These are phyloP conservation scores for Erysimum cheiranthoides DNA, from an alignment of 345 rosid species.

Conservation along the genomic window DNA sequence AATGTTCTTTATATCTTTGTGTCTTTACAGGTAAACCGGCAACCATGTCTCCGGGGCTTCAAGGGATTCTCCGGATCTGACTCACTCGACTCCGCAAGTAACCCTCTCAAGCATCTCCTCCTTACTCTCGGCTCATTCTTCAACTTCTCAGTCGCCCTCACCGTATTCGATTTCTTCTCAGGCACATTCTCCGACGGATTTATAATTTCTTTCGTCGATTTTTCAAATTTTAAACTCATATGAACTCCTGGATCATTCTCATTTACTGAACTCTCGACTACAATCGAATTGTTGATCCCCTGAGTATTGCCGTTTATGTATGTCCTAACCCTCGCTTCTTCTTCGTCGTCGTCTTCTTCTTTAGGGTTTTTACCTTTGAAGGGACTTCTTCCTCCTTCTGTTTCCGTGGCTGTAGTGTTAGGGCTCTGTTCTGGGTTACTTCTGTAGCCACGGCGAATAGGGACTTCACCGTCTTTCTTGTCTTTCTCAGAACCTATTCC, in stretches of 20 bases:
- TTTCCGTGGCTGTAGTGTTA: conserved; percentile 61
- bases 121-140: conserved; percentile 62
- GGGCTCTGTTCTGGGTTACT: conserved; percentile 65
- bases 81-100: conserved; percentile 76
- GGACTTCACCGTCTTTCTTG: conserved; percentile 57
- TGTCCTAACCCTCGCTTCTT: conserved; percentile 45
- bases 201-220: neutral
- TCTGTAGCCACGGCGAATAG: conserved; percentile 67
- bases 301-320: conserved; percentile 74
- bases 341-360: conserved; percentile 47
- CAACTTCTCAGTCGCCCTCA: conserved; percentile 56
- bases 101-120: conserved; percentile 81
- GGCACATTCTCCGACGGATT: conserved; percentile 32
- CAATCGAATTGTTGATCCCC: conserved; percentile 68
- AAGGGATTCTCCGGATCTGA: conserved; percentile 67
- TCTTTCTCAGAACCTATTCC: conserved; percentile 53
- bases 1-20: conserved; percentile 53
- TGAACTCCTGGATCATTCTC: conserved; percentile 75
- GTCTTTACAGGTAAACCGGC: conserved; percentile 57
- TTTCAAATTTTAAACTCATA: conserved; percentile 43
- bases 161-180: conserved; percentile 37
- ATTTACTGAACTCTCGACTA: conserved; percentile 59
- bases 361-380: conserved; percentile 37
- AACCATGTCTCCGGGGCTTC: conserved; percentile 79
- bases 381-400: conserved; percentile 56